Evolutionary conservation across 2,329 filamentous ascomycete species (phyloP), one percentile per base, ranked within the genome.

Genomic region (Clarireedia homoeocarpa): DNA sequence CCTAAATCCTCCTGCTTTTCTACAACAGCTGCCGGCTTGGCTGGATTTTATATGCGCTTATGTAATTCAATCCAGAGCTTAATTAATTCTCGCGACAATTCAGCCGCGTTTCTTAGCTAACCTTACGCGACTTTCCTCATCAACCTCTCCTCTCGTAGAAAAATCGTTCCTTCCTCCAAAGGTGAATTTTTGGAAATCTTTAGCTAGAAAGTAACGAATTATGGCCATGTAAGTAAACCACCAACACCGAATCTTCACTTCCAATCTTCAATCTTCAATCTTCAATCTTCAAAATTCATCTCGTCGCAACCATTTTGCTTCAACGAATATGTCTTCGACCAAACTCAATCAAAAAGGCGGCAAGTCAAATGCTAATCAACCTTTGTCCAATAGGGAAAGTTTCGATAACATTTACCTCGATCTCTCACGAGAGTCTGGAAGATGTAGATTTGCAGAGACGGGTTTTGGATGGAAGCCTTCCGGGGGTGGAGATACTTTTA

Each of bases 381-480:
- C 27, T 12, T 10, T 30, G 7, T 30, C 27, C 9, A 23, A 27
- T 39, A 86, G 82, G 65, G 94, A 99, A 83, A 94, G 87, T 70
- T 99, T 99, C 75, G 92, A 97, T 71, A 91, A 90, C 74, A 96
- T 97, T 75, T 91, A 94, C 74, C 84, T 99, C 66, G 92, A 99
- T 72, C 82, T 99, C 59, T 96, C 91, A 66, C 94, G 91, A 73
- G 87, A 94, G 73, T 82, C 85, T 58, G 94, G 94, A 64, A 94
- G 92, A 75, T 96, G 91, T 76, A 85, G 94, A 70, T 91, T 99
- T 68, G 91, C 92, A 61, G 92, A 97, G 71, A 91, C 85, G 53
- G 94, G 94, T 59, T 82, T 97, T 66, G 94, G 92, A 55, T 99
- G 95, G 95, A 96, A 95, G 74, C 90, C 92, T 27, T 81, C 84